These are phyloP conservation scores for Geotrichum macrosporum DNA, from an alignment of 1,139 yeast genomes.

Conservation along the genomic window DNA sequence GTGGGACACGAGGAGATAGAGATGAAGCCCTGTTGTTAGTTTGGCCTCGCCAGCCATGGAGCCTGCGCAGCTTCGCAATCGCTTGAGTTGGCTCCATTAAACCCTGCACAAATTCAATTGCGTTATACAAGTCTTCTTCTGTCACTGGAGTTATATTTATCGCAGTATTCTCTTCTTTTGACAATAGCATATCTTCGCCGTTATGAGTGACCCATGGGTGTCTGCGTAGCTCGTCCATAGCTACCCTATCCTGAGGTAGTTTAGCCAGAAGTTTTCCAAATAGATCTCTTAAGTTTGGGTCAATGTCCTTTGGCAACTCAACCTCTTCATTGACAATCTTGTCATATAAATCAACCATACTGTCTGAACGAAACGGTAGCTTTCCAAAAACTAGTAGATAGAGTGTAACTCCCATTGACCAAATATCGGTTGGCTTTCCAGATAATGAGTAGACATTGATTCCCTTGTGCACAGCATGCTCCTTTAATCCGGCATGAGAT, in stretches of 20 bases:
- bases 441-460: slow-evolving; percentile 52
- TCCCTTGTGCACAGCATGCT: slow-evolving; percentile 44
- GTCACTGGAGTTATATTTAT: slow-evolving; percentile 36
- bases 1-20: slow-evolving; percentile 7
- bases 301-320: slow-evolving; percentile 23
- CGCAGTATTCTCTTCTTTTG: slow-evolving; percentile 40
- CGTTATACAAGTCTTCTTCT: slow-evolving; percentile 39
- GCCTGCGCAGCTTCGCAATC: slow-evolving; percentile 28
- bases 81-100: slow-evolving; percentile 30
- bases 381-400: slow-evolving; percentile 39
- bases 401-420: slow-evolving; percentile 73
- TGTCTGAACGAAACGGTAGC: slow-evolving; percentile 40
- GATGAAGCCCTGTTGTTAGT: slow-evolving; percentile 11
- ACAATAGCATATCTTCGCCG: slow-evolving; percentile 39
- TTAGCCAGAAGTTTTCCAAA: slow-evolving; percentile 41
- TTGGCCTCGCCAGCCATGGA: slow-evolving; percentile 35
- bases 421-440: slow-evolving; percentile 68
- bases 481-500: slow-evolving; percentile 23
- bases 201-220: slow-evolving; percentile 55
- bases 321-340: slow-evolving; percentile 32
- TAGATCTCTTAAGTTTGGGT: slow-evolving; percentile 29
- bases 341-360: slow-evolving; percentile 49
- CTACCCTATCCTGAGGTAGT: slow-evolving; percentile 52
- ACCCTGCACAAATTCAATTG: slow-evolving; percentile 37
- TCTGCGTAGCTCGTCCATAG: slow-evolving; percentile 49